Percentiles rank a stretch among this genome's conserved stretches.
phyloP scores from a whole-genome alignment of 352 stramenopile species.

The Phytophthora idaei region DNA sequence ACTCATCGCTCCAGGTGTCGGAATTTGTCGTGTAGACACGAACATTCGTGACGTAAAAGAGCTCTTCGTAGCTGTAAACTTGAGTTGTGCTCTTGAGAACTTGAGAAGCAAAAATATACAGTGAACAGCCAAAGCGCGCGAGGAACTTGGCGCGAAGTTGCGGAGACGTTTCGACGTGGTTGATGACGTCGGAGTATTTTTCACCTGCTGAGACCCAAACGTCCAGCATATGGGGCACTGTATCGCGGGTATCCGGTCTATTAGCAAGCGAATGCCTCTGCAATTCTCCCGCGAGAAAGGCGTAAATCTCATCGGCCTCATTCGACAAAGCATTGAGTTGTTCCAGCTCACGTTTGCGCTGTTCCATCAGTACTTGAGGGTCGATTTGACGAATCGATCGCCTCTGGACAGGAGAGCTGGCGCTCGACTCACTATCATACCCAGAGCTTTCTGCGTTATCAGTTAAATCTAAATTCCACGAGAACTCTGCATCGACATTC shows the following conservation, averaged over 20 bases:
- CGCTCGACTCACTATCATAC: conserved; percentile 26
- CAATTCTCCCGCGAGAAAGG: conserved; percentile 54
- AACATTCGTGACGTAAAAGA: conserved; percentile 65
- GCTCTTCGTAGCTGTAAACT: conserved; percentile 65
- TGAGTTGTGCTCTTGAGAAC: conserved; percentile 61
- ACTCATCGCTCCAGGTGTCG: conserved; percentile 46
- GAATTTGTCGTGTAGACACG: conserved; percentile 45
- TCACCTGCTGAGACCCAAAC: conserved; percentile 69
- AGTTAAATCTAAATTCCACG: conserved; percentile 24
- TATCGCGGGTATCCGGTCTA: conserved; percentile 36
- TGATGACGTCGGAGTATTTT: conserved; percentile 70
- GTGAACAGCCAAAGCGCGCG: conserved; percentile 56
- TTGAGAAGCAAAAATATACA: conserved; percentile 71
- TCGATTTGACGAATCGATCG: conserved; percentile 13
- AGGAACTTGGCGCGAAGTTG: conserved; percentile 44
- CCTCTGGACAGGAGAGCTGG: conserved; percentile 7
- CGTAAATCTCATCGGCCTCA: conserved; percentile 70
- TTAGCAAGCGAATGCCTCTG: conserved; percentile 41
- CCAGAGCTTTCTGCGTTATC: conserved; percentile 14
- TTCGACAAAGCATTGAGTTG: conserved; percentile 40
- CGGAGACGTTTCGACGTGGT: conserved; percentile 31
- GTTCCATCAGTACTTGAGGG: conserved; percentile 11
- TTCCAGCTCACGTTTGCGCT: conserved; percentile 20
- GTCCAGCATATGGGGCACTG: conserved; percentile 66
- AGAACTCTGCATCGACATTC: conserved; percentile 25